Base-by-base conservation (phyloP, 257 asterid genomes). In the Scutellaria barbata region DNA sequence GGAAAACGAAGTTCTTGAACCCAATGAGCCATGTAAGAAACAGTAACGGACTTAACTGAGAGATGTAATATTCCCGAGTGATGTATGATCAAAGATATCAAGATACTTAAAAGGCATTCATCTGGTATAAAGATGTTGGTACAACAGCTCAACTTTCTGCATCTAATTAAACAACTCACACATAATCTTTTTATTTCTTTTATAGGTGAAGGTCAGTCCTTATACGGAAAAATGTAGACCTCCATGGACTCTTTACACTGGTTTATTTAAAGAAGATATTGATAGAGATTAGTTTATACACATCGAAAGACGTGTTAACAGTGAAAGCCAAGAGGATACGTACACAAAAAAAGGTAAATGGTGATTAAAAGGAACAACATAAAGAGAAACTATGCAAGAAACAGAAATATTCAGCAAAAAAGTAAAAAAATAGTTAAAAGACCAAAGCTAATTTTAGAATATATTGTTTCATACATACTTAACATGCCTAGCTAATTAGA, bases 1-100 rank as follows among this genome's bases (percentile, higher is more conserved):
- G 92, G 88, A 71, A 88, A 89, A 71, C 80, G 78, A 59, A 88
- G 90, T 74, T 92, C 97, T 87, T 90, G 80, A 68, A 92, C 85
- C 79, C 80, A 61, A 9, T 80, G 65, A 81, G 84, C 88, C 95
- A 89, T 88, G 66, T 57, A 45, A 5, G 70, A 57, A 64, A 56
- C 25, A 0, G 48, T 18, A 63, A 13, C 17, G 45, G 73, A 52
- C 14, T 67, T 59, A 16, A 58, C 73, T 41, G 42, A 78, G 63
- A 67, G 69, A 55, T 25, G 62, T 42, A 71, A 45, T 14, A 39
- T 69, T 50, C 43, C 39, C 55, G 20, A 12, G 5, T 30, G 35
- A 2, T 20, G 45, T 37, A 69, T 68, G 59, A 46, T 68, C 73
- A 62, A 72, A 66, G 67, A 76, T 74, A 66, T 51, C 53, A 39